Base-by-base conservation (phyloP, 73 alveolate genomes). In the Paramecium sexaurelia region DNA sequence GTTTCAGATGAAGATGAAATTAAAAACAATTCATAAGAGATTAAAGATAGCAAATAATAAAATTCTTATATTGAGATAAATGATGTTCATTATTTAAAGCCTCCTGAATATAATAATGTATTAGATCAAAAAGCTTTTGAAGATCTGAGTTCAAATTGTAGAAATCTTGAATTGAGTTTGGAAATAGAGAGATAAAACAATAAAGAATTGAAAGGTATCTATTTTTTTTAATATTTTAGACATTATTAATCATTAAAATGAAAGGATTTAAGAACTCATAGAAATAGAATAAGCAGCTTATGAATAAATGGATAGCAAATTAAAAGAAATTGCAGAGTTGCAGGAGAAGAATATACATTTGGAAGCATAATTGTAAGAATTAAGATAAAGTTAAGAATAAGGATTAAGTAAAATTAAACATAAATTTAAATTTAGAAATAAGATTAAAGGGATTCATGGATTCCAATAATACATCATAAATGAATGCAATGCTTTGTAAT, bases 1-100 rank as follows among this genome's bases (percentile, higher is more conserved):
- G 43, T 61, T 26, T 29, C 83, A 61, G 83, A 61, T 24, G 83
- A 61, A 26, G 83, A 61, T 51, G 67, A 51, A 17, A 51, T 51
- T 20, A 5, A 51, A 51, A 51, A 51, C 67, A 51, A 51, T 51
- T n/a, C 67, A 51, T 5, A 51, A 17, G 67, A 51, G 11, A 51
- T n/a, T 22, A 51, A 51, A 51, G 32, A 17, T 51, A 6, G 5
- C 15, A 3, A 51, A 51, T 5, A 51, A 17, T 19, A 6, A 8
- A 51, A 17, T 2, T 51, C 32, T 17, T 51, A 51, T 26, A 51
- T 51, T 17, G 27, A 51, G n/a, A 51, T 1, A 0, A 29, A 51
- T 51, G 67, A 17, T 17, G 32, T 17, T 3, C 27, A 51, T 51
- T 3, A n/a, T n/a, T 29, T 51, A 10, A 17, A 17, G 17, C 67